A percentile compares a stretch with the other conserved stretches of the same genome.
phyloP scores from a whole-genome alignment of 2,329 filamentous ascomycete genomes.

The Gnomoniopsis smithogilvyi region DNA sequence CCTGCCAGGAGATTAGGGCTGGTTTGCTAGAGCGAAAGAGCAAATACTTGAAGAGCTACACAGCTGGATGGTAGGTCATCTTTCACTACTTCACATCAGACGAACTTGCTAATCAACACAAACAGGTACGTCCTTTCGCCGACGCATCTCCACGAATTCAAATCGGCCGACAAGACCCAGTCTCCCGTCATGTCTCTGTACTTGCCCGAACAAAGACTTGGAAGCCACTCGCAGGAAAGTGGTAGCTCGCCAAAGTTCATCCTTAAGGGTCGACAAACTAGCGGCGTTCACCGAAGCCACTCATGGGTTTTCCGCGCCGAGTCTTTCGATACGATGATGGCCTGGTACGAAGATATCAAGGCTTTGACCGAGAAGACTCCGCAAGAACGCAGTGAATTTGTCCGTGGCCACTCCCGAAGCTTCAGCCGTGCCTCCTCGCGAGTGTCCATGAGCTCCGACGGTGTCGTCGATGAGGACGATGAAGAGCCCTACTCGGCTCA shows the following conservation, averaged over 20 bases:
- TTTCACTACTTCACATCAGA: neutral
- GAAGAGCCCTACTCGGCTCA: constrained; percentile 59
- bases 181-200: constrained; percentile 95
- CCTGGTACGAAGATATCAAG: constrained; percentile 94
- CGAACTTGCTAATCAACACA: neutral
- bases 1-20: constrained; percentile 78
- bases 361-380: constrained; percentile 82
- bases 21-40: constrained; percentile 95
- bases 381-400: constrained; percentile 84
- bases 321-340: constrained; percentile 90
- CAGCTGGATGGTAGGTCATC: constrained; percentile 76
- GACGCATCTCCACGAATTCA: constrained; percentile 97
- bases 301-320: constrained; percentile 71
- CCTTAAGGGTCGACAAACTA: constrained; percentile 92
- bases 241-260: constrained; percentile 96
- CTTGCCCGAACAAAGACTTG: constrained; percentile 90
- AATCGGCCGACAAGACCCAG: constrained; percentile 90
- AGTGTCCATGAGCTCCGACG: constrained; percentile 68
- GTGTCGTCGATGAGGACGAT: constrained; percentile 71
- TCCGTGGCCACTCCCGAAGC: constrained; percentile 76
- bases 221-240: constrained; percentile 78
- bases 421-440: constrained; percentile 62
- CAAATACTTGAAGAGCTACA: constrained; percentile 98
- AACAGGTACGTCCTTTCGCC: constrained; percentile 89
- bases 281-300: constrained; percentile 80